Percentiles rank a stretch among this genome's conserved stretches.
These are phyloP conservation scores for Silene conica DNA, from an alignment of 148 eudicot genomes.

Conservation along the genomic window DNA sequence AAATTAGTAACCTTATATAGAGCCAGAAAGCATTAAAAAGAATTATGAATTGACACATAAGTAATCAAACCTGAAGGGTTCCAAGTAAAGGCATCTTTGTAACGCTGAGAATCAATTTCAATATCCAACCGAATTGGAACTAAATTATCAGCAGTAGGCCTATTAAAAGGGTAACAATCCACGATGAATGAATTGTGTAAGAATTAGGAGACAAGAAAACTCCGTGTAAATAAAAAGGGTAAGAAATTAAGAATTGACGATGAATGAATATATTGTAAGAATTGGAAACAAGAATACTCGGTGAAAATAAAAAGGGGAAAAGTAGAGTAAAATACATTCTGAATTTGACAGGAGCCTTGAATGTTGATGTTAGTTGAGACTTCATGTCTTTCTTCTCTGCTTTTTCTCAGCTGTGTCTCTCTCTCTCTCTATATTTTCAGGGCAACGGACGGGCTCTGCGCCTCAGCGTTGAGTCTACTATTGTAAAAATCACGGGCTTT, in stretches of 20 bases:
- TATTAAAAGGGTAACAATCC: constrained; percentile 18
- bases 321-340: constrained; percentile 36
- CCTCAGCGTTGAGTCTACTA: too few species aligned
- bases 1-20: background rate
- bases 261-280: too few species aligned
- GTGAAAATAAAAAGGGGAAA: background rate
- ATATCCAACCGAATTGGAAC: constrained; percentile 89
- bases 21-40: background rate
- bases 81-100: constrained; percentile 88
- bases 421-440: too few species aligned
- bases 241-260: too few species aligned
- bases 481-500: too few species aligned
- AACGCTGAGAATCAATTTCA: constrained; percentile 81
- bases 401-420: background rate
- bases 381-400: constrained; percentile 28
- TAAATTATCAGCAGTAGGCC: constrained; percentile 81
- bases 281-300: background rate
- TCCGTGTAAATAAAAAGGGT: background rate
- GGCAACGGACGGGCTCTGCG: background rate
- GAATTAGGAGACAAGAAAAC: background rate
- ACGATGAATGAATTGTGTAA: background rate
- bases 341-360: constrained; percentile 52
- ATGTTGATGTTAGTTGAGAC: constrained; percentile 33
- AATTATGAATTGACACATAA: background rate
- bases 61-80: constrained; percentile 57